A percentile compares a stretch with the other conserved stretches of the same genome.
Evolutionary conservation across 352 stramenopile species (phyloP).

Genomic region (Phytophthora meadii): DNA sequence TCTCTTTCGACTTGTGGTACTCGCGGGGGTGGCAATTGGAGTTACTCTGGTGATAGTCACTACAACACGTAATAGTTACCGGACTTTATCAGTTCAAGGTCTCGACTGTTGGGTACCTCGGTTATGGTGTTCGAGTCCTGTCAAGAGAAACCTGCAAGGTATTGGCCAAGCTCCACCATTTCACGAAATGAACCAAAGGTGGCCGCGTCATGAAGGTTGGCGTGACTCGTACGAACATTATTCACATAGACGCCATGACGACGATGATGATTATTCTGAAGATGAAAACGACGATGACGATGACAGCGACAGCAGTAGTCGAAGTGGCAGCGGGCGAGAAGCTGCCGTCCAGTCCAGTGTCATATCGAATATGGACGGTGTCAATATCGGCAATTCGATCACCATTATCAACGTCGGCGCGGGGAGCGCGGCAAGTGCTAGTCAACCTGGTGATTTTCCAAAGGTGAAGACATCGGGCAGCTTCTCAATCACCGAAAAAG

Average conservation of each 20-base stretch:
- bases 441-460: not conserved
- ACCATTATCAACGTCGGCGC: conserved; percentile 44
- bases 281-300: conserved; percentile 4
- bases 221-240: conserved; percentile 7
- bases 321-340: conserved; percentile 8
- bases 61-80: not conserved
- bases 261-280: conserved; percentile 16
- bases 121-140: too few relatives aligned
- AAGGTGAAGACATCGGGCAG: not conserved
- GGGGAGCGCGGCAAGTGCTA: conserved; percentile 10
- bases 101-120: not conserved
- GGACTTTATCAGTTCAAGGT: not conserved
- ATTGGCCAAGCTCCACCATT: not conserved
- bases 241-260: not conserved
- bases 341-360: conserved; percentile 34
- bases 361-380: conserved; percentile 34
- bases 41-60: conserved; percentile 9
- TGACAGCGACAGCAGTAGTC: conserved; percentile 11
- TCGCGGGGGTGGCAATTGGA: conserved; percentile 10
- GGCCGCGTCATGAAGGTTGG: not conserved
- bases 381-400: conserved; percentile 54
- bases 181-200: not conserved
- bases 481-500: conserved; percentile 3
- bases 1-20: conserved; percentile 18
- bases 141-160: conserved; percentile 6